Conservation (phyloP, 768 basidiomycete genomes). For the Sarcomyxa edulis region DNA sequence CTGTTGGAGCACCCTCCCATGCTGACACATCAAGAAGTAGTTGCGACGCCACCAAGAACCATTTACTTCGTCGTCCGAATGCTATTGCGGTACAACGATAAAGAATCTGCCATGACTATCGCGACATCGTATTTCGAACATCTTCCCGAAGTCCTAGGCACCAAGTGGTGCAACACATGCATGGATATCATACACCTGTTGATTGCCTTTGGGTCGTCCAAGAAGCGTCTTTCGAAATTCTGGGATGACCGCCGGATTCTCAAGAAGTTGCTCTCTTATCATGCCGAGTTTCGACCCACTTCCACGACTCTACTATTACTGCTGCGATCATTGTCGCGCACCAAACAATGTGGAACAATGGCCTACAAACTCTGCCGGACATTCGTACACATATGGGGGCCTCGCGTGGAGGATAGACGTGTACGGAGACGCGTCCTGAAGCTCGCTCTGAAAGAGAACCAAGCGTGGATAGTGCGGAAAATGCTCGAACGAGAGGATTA, state of each 20-base stretch:
- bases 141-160: slow-evolving; percentile 38
- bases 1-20: slow-evolving; percentile 38
- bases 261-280: slow-evolving; percentile 35
- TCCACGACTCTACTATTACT: slow-evolving; percentile 56
- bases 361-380: slow-evolving; percentile 37
- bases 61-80: slow-evolving; percentile 39
- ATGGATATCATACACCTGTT: slow-evolving; percentile 54
- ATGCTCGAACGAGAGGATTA: too few species aligned
- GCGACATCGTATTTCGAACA: slow-evolving; percentile 43
- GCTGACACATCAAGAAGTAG: slow-evolving; percentile 25
- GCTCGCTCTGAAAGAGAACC: slow-evolving; percentile 62
- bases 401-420: slow-evolving; percentile 44
- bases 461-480: slow-evolving; percentile 41
- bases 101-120: slow-evolving; percentile 34
- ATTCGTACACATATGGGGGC: slow-evolving; percentile 55
- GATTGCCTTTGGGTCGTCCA: slow-evolving; percentile 27
- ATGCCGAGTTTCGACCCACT: slow-evolving; percentile 49
- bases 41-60: slow-evolving; percentile 33
- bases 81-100: slow-evolving; percentile 38
- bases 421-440: slow-evolving; percentile 55
- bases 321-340: slow-evolving; percentile 43
- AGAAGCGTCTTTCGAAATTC: slow-evolving; percentile 35
- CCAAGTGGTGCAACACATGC: slow-evolving; percentile 27
- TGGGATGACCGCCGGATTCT: slow-evolving; percentile 40
- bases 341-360: slow-evolving; percentile 48